Evolutionary conservation across 1,139 yeast species (phyloP), one percentile per base, ranked within the genome.

Genomic region (Zygosaccharomyces sapae): DNA sequence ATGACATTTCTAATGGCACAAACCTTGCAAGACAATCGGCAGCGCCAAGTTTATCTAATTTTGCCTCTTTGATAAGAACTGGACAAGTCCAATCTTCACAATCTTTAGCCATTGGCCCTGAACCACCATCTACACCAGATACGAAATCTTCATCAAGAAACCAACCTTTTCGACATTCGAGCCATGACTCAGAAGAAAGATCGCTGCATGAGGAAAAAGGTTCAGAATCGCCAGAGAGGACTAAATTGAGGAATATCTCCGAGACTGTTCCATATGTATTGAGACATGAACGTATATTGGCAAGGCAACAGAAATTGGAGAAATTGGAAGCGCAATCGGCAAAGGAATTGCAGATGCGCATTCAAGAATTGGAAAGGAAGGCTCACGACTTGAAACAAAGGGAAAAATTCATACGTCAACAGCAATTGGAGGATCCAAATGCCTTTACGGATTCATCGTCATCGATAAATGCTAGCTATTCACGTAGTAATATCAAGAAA

Each of bases 231-330:
- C 83, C 82, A 5, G 85, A 83, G 58, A 76, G 86, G 53, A 75
- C 75, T 56, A 86, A 83, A 66, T 71, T 85, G 56, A 76, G 94
- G 63, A 85, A 81, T 63, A 80, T 85, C 47, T 81, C 89, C 33
- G 92, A 84, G 62, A 85, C 92, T 1, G 87, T 85, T 27, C 94
- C 94, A 30, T 85, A 85, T 56, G 85, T 84, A 33, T 71, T 85
- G 54, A 77, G 86, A 62, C 92, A 85, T 63, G 92, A 85, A 64
- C 75, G 86, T 52, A 76, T 84, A 47, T 70, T 81, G 55, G 84
- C 84, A 49, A 81, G 86, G 65, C 90, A 85, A 61, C 86, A 81
- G 50, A 84, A 83, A 67, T 70, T 85, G 51, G 90, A 85, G 61
- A 88, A 85, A 59, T 70, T 85, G 70, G 94, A 85, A 63, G 81